A percentile compares a stretch with the other conserved stretches of the same genome.
Conservation (phyloP, 345 rosid species). For the Gossypium bickii region DNA sequence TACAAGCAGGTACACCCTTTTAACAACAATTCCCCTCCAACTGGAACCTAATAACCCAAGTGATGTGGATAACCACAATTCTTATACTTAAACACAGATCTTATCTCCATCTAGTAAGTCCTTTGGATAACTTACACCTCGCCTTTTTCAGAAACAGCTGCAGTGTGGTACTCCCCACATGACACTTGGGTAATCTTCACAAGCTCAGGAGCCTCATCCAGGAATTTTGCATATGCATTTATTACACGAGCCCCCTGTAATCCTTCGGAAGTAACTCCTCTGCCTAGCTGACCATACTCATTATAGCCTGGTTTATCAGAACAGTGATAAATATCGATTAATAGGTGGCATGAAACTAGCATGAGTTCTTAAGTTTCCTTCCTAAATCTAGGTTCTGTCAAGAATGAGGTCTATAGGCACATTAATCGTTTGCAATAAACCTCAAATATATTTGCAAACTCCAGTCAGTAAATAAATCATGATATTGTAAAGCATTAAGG, state of each 20-base stretch:
- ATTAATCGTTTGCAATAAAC: neutral
- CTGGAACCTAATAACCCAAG: constrained; percentile 26
- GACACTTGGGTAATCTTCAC: constrained; percentile 84
- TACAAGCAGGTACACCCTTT: neutral
- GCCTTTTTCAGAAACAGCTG: constrained; percentile 80
- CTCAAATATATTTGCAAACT: neutral
- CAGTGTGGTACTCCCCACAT: constrained; percentile 96
- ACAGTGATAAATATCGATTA: constrained; percentile 19
- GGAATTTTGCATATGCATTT: constrained; percentile 75
- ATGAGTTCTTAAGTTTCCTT: constrained; percentile 5
- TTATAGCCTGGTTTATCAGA: constrained; percentile 71
- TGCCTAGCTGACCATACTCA: constrained; percentile 94
- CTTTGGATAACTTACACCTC: constrained; percentile 90
- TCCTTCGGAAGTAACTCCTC: constrained; percentile 96
- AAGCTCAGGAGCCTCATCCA: constrained; percentile 92
- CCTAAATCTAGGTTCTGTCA: constrained; percentile 11
- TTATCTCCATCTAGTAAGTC: constrained; percentile 41
- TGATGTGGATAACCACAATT: constrained; percentile 46
- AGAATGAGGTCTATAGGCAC: constrained; percentile 5
- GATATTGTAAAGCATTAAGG: constrained; percentile 1
- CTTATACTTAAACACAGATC: constrained; percentile 41
- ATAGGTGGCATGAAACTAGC: constrained; percentile 16
- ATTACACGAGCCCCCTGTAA: constrained; percentile 74
- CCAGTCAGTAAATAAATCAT: constrained; percentile 5
- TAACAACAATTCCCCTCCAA: constrained; percentile 4